Conservation (phyloP, 495 filamentous ascomycete genomes). For the Neurospora africana region DNA sequence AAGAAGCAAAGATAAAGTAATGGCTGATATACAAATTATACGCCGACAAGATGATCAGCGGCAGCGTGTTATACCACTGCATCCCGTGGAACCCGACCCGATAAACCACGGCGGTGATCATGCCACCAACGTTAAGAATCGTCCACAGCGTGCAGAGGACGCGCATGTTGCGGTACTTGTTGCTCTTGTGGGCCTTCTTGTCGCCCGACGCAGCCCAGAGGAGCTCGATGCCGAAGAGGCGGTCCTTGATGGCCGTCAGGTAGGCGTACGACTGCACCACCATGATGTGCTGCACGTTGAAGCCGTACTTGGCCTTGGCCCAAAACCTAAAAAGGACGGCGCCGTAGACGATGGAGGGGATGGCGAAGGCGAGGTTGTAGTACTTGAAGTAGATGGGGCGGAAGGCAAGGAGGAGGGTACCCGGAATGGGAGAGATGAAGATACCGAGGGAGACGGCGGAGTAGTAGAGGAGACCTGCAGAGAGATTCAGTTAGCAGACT, state of each 20-base stretch:
- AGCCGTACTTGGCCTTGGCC: slow-evolving; percentile 22
- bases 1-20: slow-evolving; percentile 21
- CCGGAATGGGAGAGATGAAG: slow-evolving; percentile 25
- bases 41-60: slow-evolving; percentile 17
- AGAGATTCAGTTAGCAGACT: neutral
- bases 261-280: slow-evolving; percentile 25
- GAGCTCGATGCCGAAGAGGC: slow-evolving; percentile 22
- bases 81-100: slow-evolving; percentile 10
- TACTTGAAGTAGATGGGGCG: slow-evolving; percentile 25
- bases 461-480: slow-evolving; percentile 23
- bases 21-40: slow-evolving; percentile 22
- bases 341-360: slow-evolving; percentile 24
- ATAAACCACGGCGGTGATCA: slow-evolving; percentile 15
- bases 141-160: slow-evolving; percentile 22
- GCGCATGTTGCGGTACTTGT: slow-evolving; percentile 26
- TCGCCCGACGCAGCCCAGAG: slow-evolving; percentile 24
- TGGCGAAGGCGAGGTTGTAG: slow-evolving; percentile 25
- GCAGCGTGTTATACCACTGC: slow-evolving; percentile 21
- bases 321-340: slow-evolving; percentile 20
- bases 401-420: slow-evolving; percentile 18
- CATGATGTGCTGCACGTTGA: slow-evolving; percentile 29
- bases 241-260: slow-evolving; percentile 25
- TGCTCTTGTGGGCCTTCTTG: slow-evolving; percentile 24
- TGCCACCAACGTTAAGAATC: slow-evolving; percentile 11
- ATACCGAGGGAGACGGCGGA: slow-evolving; percentile 23